A percentile compares a stretch with the other conserved stretches of the same genome.
phyloP scores from a whole-genome alignment of 495 filamentous ascomycete species.

The Neurospora tetraspora region DNA sequence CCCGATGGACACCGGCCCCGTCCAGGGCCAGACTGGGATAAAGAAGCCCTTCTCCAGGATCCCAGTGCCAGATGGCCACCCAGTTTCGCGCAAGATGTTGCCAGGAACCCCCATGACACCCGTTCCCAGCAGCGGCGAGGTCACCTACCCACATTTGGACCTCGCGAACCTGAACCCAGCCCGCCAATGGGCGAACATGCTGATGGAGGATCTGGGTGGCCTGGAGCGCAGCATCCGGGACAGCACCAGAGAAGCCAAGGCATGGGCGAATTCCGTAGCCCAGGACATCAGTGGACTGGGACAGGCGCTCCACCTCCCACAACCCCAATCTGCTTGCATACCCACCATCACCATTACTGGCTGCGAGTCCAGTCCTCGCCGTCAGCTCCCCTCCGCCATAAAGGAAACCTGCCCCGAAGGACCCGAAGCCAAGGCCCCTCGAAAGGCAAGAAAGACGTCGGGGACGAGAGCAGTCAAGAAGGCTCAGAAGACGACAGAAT shows the following conservation, averaged over 20 bases:
- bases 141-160: conserved; percentile 1
- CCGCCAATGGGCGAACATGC: conserved; percentile 9
- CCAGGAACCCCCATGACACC: conserved; percentile 1
- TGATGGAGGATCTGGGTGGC: conserved; percentile 11
- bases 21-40: neutral
- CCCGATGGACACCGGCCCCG: neutral
- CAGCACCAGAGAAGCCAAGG: conserved; percentile 2
- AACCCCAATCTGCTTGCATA: conserved; percentile 36
- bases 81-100: neutral
- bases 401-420: neutral
- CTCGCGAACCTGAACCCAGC: conserved; percentile 10
- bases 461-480: neutral
- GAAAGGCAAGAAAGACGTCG: neutral
- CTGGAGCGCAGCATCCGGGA: conserved; percentile 5
- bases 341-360: conserved; percentile 50
- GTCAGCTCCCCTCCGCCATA: neutral
- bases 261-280: conserved; percentile 2
- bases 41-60: neutral
- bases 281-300: neutral
- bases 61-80: neutral
- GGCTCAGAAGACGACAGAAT: neutral
- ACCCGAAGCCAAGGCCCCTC: conserved; percentile 1
- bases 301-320: neutral
- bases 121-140: neutral
- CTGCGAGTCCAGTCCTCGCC: conserved; percentile 21